Percentiles rank a stretch among this genome's conserved stretches.
phyloP scores from a whole-genome alignment of 1,139 yeast genomes.

The Diutina pseudorugosa region DNA sequence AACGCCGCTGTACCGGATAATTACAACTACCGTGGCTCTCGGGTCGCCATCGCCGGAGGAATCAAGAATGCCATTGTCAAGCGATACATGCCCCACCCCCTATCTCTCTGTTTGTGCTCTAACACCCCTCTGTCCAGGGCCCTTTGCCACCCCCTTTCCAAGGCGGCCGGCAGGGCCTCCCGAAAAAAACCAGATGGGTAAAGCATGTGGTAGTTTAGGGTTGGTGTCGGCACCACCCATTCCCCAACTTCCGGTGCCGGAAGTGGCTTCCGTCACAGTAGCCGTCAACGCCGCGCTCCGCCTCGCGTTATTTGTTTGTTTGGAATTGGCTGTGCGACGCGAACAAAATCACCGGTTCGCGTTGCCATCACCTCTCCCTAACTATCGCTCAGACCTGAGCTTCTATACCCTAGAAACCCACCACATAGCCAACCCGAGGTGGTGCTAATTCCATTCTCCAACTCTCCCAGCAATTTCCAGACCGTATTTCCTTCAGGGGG shows the following conservation, averaged over 20 bases:
- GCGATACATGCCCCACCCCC: background rate
- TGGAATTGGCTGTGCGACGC: background rate
- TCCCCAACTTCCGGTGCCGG: background rate
- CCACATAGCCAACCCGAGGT: too few relatives aligned
- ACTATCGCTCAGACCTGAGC: too few relatives aligned
- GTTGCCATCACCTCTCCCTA: background rate
- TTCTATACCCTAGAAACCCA: too few relatives aligned
- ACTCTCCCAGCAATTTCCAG: too few relatives aligned
- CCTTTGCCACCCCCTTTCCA: too few relatives aligned
- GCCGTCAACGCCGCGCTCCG: background rate
- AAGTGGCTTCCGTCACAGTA: background rate
- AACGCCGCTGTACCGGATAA: background rate
- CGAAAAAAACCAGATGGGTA: too few relatives aligned
- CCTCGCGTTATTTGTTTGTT: background rate
- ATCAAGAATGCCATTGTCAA: too few relatives aligned
- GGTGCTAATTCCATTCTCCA: too few relatives aligned
- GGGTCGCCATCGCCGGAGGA: background rate
- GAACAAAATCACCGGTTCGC: background rate
- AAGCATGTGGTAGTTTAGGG: background rate
- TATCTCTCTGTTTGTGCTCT: background rate
- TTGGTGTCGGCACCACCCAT: background rate
- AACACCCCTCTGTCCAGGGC: background rate
- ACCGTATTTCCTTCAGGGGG: too few relatives aligned
- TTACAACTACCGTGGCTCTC: too few relatives aligned
- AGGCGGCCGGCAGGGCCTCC: too few relatives aligned